Conservation (phyloP, 257 asterid genomes). For the Gentiana dahurica region DNA sequence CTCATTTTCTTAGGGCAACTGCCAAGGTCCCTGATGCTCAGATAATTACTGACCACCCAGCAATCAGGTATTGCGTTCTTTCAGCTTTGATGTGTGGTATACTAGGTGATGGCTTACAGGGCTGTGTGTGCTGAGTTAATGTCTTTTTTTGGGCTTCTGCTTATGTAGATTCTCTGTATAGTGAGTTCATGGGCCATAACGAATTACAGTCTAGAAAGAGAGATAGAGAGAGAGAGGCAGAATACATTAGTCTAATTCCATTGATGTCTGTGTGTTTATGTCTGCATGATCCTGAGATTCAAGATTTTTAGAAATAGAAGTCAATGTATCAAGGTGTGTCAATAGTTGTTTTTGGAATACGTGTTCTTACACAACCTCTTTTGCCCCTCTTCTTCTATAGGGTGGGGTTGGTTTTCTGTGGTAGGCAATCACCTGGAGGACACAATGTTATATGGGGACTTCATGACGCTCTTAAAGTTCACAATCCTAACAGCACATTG, state of each 20-base stretch:
- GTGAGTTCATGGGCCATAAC: too few relatives aligned
- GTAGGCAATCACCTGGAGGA: constrained; percentile 98
- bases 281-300: background rate
- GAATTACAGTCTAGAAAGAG: too few relatives aligned
- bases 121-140: too few relatives aligned
- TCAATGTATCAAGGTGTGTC: background rate
- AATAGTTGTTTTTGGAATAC: background rate
- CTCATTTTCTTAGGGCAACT: constrained; percentile 69
- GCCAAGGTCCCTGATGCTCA: constrained; percentile 84
- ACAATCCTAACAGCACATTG: constrained; percentile 61
- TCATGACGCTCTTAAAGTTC: constrained; percentile 64
- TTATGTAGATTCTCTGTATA: too few relatives aligned
- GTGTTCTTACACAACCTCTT: background rate
- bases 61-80: constrained; percentile 37
- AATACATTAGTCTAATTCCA: too few relatives aligned
- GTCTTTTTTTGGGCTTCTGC: too few relatives aligned
- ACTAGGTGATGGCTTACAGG: too few relatives aligned
- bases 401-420: constrained; percentile 84
- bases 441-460: constrained; percentile 96
- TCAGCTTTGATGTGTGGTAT: too few relatives aligned
- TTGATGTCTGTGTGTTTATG: background rate
- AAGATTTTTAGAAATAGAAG: background rate
- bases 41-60: constrained; percentile 71
- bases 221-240: too few relatives aligned
- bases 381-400: constrained; percentile 22